Evolutionary conservation across 2,329 filamentous ascomycete species (phyloP), one percentile per base, ranked within the genome.

Genomic region (Beauveria caledonica): DNA sequence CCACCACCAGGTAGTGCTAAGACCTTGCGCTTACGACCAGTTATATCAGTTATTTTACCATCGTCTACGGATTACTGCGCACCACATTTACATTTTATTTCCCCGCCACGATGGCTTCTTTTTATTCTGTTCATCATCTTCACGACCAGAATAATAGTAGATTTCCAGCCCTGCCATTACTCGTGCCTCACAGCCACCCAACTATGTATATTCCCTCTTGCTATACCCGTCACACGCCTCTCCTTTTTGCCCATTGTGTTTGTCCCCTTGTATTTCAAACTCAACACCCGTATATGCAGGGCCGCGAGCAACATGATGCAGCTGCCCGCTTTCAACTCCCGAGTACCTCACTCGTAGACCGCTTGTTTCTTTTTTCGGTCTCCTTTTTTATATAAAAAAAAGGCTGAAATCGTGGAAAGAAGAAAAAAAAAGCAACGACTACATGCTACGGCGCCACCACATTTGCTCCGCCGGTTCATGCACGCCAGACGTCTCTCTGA

Each of bases 381-480:
- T 9, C 21, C 10, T 46, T 19, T 46, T 5, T 46, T 23, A 8
- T 11, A 23, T 46, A 11, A 10, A 11, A 33, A 33, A 33, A 33
- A 11, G 29, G 29, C 29, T 33, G 29, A 33, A 33, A 33, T 33
- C 29, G 29, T 33, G 29, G 29, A 11, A 33, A 11, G 29, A 33
- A 33, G 9, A 10, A 29, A 29, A 33, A 33, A 33, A 33, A 29
- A 29, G 29, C 10, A 33, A 33, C 29, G 29, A 33, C 29, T 33
- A 33, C 29, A 33, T 33, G 29, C 29, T 11, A 33, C 29, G 29
- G 29, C n/a, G 49, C 15, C 50, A 33, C 50, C 50, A 52, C 50
- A 17, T 55, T 55, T 33, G 29, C 52, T 55, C 52, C 52, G 52
- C 52, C 40, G 25, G 52, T 55, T 55, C 52, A 55, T 55, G 52